Evolutionary conservation across 345 rosid species (phyloP), one percentile per base, ranked within the genome.

Genomic region (Gossypium raimondii): DNA sequence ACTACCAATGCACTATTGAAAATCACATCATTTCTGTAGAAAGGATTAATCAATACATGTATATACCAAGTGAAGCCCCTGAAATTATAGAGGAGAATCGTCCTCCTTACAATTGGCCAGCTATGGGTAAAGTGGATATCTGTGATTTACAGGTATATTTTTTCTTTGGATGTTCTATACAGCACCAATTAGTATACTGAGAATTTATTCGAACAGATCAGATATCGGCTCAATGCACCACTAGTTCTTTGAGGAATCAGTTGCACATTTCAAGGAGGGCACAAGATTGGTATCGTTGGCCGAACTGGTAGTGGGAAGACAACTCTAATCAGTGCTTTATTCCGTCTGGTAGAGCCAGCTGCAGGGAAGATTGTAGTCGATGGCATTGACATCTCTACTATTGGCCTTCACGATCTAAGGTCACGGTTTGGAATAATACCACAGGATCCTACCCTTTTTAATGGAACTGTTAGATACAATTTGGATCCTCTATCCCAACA

Each of bases 231-330:
- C 6, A 84, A 87, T 22, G 69, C 94, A 1, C 98, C 97, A 7
- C 75, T 91, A 16, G 98, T 95, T 70, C 83, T 95, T 65, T 85
- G 82, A 51, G 99, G 98, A 58, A 83, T 95, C 76, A 91, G 92
- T 70, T 95, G 98, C 80, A 85, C 80, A 7, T 86, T 95, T 73
- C 82, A 86, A 81, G 99, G 98, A 81, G 98, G 99, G 14, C 93
- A 90, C 65, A 93, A 88, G 86, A 95, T 95, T 47, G 99, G 99
- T 7, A 87, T 91, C 44, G 97, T 93, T 80, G 99, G 99, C 29
- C 84, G 97, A 56, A 95, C 98, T 1, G 99, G 99, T 41, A 91
- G 98, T 53, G 98, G 98, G 53, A 95, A 95, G 89, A 87, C 99
- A 1, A 95, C 98, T 66, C 87, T 93, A 60, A 95, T 90, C 1